Base-by-base conservation (phyloP, 1,284 basidiomycete genomes). In the Jaminaea rosea region DNA sequence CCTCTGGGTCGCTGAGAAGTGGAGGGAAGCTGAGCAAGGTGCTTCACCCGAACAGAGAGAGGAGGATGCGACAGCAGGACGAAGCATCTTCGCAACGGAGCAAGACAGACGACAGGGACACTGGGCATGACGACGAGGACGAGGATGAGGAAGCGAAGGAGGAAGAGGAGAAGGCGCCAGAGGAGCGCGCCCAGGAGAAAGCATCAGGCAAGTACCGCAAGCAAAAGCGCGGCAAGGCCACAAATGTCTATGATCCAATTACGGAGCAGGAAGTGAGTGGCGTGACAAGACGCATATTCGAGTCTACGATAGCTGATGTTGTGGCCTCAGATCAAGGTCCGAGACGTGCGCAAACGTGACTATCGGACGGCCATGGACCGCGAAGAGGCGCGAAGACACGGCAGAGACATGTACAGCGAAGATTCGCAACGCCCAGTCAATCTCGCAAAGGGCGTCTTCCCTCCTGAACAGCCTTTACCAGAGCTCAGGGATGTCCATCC, bases 291-390 rank as follows among this genome's bases (percentile, higher is more conserved):
- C n/a, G n/a, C n/a, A n/a, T n/a, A n/a, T n/a, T n/a, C n/a, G n/a
- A n/a, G n/a, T n/a, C n/a, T n/a, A n/a, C n/a, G n/a, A n/a, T n/a
- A n/a, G n/a, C n/a, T n/a, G n/a, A n/a, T n/a, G n/a, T n/a, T n/a
- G n/a, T n/a, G n/a, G n/a, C n/a, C n/a, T n/a, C n/a, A 47, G 7
- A 50, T 44, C 2, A 50, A 49, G 47, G 28, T 63, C 10, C 55
- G 52, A 27, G 58, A 63, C 44, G 53, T 60, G 1, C 52, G 59
- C 27, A 51, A 52, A 45, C 44, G 47, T 26, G 59, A 63, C 39
- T 63, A 58, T n/a, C 42, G 47, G 11, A 6, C 50, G 10, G 45
- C 44, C 11, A 55, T 55, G 26, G 7, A 19, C 17, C 21, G 27
- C 4, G 53, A 29, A 27, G 49, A 26, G 53, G 26, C 41, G 19